Evolutionary conservation across 257 asterid species (phyloP), one percentile per base, ranked within the genome.

Genomic region (Solanum tarijense): DNA sequence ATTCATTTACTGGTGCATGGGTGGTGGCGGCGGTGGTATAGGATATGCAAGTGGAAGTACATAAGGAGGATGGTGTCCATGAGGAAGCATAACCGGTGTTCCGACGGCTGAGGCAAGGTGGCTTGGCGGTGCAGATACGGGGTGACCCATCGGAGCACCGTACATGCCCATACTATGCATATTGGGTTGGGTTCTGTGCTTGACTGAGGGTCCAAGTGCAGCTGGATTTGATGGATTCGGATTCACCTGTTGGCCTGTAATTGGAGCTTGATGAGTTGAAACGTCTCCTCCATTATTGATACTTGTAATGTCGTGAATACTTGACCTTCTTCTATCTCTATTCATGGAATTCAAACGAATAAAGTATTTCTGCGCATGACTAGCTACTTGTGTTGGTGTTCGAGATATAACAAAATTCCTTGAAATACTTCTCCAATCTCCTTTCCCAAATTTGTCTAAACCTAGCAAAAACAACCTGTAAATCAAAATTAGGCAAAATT

Each of bases 401-500:
- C 98, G 93, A 16, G 99, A 95, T 60, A 94, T 92, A 48, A 96
- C 98, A 25, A 92, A 95, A 92, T 95, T 96, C 88, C 99, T 92
- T 21, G 99, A 95, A 86, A 96, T 96, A 94, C 99, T 96, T 88
- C 99, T 95, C 99, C 98, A 96, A 89, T 95, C 98, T 41, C 98
- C 99, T 91, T 96, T 96, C 27, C 99, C 99, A 85, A 95, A 96
- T 90, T 96, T 96, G 89, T 95, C 98, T 87, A 96, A 72, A 39
- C 98, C 98, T 48, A 95, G 98, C 90, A 96, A 88, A 88, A 96
- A 96, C 60, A 96, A 86, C 93, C 99, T 96, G 95, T 88, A 25
- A 20, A 4, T 41, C 21, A 41, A 18, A 34, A 34, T 73, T 35
- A 65, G 72, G 16, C 32, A 11, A n/a, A 65, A n/a, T 65, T 65